Percentiles rank a stretch among this genome's conserved stretches.
These are phyloP conservation scores for Chrysanthemum lavandulifolium DNA, from an alignment of 129 eudicot species.

Conservation along the genomic window DNA sequence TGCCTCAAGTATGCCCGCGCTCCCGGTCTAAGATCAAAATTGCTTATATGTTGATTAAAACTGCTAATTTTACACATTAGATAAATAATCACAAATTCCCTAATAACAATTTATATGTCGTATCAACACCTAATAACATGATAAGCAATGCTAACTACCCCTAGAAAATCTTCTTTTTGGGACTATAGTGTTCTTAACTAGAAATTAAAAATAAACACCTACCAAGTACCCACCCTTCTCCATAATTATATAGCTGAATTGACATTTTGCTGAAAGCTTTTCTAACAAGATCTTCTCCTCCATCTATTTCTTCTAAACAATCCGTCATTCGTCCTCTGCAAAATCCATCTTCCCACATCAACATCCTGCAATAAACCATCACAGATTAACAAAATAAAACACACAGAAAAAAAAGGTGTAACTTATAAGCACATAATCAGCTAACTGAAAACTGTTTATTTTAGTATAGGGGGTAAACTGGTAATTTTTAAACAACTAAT, in stretches of 20 bases:
- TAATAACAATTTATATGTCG: too few relatives aligned
- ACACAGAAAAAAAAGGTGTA: conserved; percentile 7
- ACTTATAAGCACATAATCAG: conserved; percentile 15
- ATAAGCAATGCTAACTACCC: too few relatives aligned
- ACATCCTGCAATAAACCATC: conserved; percentile 61
- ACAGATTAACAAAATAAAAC: background rate
- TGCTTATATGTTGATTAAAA: too few relatives aligned
- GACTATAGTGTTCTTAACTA: conserved; percentile 6
- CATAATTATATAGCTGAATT: conserved; percentile 94
- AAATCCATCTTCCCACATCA: conserved; percentile 99
- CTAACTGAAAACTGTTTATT: too few relatives aligned
- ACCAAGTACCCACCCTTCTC: conserved; percentile 99
- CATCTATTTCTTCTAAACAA: conserved; percentile 72
- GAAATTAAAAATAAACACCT: conserved; percentile 52
- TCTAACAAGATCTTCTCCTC: conserved; percentile 82
- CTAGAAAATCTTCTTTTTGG: background rate
- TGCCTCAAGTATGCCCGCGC: too few relatives aligned
- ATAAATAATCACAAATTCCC: background rate
- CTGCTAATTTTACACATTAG: background rate
- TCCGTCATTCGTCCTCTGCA: conserved; percentile 83
- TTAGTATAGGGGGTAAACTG: too few relatives aligned
- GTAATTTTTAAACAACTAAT: too few relatives aligned
- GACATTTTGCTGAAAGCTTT: conserved; percentile 98
- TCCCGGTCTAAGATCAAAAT: too few relatives aligned
- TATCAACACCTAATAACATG: too few relatives aligned